Evolutionary conservation across 2,329 filamentous ascomycete genomes (phyloP), one percentile per base, ranked within the genome.

Genomic region (Waltergamsia citrina): DNA sequence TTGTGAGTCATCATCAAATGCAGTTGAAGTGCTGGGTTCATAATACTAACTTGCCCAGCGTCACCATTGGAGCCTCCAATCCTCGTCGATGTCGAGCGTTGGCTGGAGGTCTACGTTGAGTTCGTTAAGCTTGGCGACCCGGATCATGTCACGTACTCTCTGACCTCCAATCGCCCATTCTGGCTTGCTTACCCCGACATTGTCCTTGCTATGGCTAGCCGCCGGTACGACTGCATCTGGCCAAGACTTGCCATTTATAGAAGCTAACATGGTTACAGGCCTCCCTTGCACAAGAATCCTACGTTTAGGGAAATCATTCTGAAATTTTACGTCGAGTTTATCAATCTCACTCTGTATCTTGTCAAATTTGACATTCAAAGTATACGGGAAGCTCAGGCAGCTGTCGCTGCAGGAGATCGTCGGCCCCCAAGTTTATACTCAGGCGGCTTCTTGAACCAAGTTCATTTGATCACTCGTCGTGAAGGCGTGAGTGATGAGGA

Each of bases 181-280:
- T 80, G 74, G 74, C 42, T 50, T 21, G 40, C 49, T 3, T 57
- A 79, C 18, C 71, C 74, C 1, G 64, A 69, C 0, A 43, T 78
- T 8, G 55, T 74, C 14, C 32, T 42, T 6, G 44, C 51, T 18
- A 41, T 58, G 25, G 38, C 39, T 21, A 42, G 35, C 22, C 56
- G 63, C 37, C 63, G 58, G 68, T 70, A 56, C 42, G 62, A n/a
- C n/a, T n/a, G n/a, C n/a, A n/a, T n/a, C n/a, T n/a, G n/a, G n/a
- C n/a, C n/a, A n/a, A n/a, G 48, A 16, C 6, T 24, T 23, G 20
- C 4, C 12, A 17, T 14, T 29, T 23, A 11, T 6, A n/a, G 22
- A 25, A 20, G 12, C 34, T 32, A 11, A 36, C 19, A 11, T 14
- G 12, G n/a, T n/a, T 19, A 21, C 35, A 53, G 59, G 43, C 41